phyloP scores from a whole-genome alignment of 768 basidiomycete genomes.

The Phylloporus sp. region DNA sequence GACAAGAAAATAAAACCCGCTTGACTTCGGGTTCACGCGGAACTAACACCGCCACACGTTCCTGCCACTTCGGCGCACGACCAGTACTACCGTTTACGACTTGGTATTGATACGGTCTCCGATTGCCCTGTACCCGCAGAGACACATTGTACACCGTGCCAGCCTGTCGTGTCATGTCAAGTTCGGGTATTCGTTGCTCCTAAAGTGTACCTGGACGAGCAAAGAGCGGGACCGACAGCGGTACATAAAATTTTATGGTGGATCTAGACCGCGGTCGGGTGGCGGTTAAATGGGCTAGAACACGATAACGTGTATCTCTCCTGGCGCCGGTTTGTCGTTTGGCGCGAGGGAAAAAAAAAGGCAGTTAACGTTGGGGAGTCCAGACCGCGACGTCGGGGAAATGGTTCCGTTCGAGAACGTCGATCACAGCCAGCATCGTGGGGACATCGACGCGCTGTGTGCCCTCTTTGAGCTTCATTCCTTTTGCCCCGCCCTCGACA shows the following conservation, averaged over 20 bases:
- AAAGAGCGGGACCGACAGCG: no score
- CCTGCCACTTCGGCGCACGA: no score
- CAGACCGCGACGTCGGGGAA: constrained; percentile 21
- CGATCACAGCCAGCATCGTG: constrained; percentile 21
- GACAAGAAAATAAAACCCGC: constrained; percentile 23
- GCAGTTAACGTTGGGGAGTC: constrained; percentile 16
- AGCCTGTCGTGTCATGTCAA: no score
- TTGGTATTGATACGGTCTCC: no score
- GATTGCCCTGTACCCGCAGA: no score
- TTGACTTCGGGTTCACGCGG: constrained; percentile 27
- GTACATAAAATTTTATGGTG: no score
- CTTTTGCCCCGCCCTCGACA: neutral
- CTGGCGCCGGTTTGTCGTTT: constrained; percentile 23
- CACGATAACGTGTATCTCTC: constrained; percentile 17
- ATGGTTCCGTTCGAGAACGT: constrained; percentile 20
- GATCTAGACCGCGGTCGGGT: constrained; percentile 15
- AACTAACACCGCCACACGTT: constrained; percentile 29
- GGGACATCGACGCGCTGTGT: neutral
- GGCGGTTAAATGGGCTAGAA: constrained; percentile 7
- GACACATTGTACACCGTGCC: no score
- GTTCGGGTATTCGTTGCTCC: no score
- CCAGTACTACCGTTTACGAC: no score
- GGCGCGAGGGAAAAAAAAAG: constrained; percentile 9
- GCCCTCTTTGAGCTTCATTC: neutral
- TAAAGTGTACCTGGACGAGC: no score